These are phyloP conservation scores for Naganishia antarctica DNA, from an alignment of 768 basidiomycete species.

Conservation along the genomic window DNA sequence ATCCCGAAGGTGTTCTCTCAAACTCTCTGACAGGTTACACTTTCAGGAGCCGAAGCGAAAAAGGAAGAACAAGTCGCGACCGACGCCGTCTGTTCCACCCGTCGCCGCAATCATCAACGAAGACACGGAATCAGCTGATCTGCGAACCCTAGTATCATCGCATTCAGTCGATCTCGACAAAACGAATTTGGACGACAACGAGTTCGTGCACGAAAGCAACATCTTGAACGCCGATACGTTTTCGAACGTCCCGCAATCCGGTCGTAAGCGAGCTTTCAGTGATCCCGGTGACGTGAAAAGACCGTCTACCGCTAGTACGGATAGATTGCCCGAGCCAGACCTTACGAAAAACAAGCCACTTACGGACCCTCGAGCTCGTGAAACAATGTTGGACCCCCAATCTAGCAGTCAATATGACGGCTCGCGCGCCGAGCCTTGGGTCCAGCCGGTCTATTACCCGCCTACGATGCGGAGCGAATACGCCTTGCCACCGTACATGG, in stretches of 20 bases:
- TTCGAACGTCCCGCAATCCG: not conserved
- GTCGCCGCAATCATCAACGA: no score
- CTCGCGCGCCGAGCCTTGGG: no score
- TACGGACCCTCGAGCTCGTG: no score
- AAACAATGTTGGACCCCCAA: no score
- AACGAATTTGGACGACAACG: not conserved
- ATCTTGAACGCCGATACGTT: not conserved
- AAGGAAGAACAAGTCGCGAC: no score
- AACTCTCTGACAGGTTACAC: not conserved
- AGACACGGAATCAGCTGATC: no score
- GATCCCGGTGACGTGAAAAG: conserved; percentile 12
- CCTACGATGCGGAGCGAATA: no score
- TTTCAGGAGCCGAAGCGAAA: not conserved
- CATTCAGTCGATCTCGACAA: not conserved
- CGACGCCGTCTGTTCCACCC: no score
- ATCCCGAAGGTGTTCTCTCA: not conserved
- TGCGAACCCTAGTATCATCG: not conserved
- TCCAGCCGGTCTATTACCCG: no score
- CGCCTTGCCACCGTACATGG: not conserved
- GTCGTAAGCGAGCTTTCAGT: conserved; percentile 8
- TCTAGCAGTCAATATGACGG: no score
- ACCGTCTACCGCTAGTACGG: conserved; percentile 4
- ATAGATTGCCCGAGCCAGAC: no score
- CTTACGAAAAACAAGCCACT: no score
- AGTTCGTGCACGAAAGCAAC: not conserved